phyloP scores from a whole-genome alignment of 2,329 filamentous ascomycete species.

The Orbilia ellipsospora region DNA sequence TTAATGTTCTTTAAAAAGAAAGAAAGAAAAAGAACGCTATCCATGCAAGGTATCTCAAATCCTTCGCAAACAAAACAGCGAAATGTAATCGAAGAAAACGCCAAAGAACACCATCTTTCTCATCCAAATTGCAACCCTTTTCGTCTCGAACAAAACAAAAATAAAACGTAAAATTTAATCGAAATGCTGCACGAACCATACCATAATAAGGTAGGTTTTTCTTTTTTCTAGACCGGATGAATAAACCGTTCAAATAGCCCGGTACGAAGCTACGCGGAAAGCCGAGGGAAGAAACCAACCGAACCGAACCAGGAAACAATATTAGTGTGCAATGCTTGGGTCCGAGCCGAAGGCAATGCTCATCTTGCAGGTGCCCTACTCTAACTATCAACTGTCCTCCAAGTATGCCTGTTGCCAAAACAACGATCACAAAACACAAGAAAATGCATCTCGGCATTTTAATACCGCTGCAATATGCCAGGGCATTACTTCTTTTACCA shows the following conservation, averaged over 20 bases:
- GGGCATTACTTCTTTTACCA: slow-evolving; percentile 73
- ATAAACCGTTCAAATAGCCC: not conserved
- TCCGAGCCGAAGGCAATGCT: too few species aligned
- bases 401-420: not conserved
- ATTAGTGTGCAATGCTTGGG: too few species aligned
- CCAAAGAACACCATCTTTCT: slow-evolving; percentile 24
- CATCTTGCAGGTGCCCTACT: too few species aligned
- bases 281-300: not conserved
- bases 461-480: slow-evolving; percentile 81
- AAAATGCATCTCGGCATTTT: slow-evolving; percentile 71
- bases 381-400: not conserved
- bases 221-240: not conserved
- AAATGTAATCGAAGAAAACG: slow-evolving; percentile 4
- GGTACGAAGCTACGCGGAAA: too few species aligned
- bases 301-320: too few species aligned
- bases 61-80: not conserved
- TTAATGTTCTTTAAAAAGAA: too few species aligned
- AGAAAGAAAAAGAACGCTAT: slow-evolving; percentile 8
- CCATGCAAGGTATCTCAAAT: slow-evolving; percentile 3
- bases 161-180: not conserved
- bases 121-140: not conserved
- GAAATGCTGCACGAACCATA: not conserved
- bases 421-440: slow-evolving; percentile 40
- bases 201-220: not conserved
- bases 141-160: not conserved